These are phyloP conservation scores for Suhomyces canberraensis DNA, from an alignment of 805 yeast genomes.

Conservation along the genomic window DNA sequence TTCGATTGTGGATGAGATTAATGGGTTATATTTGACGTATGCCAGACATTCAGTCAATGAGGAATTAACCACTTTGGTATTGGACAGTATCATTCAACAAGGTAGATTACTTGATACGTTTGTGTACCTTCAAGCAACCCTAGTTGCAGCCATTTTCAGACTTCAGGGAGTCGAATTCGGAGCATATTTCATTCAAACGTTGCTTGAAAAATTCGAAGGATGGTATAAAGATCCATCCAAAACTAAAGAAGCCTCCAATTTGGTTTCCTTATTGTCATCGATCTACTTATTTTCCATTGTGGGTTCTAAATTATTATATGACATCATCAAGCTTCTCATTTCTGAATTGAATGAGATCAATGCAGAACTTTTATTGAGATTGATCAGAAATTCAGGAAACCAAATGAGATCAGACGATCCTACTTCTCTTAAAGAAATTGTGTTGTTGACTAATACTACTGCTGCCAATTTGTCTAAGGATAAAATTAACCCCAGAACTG, in stretches of 20 bases:
- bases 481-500: conserved; percentile 58
- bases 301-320: conserved; percentile 73
- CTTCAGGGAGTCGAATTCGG: conserved; percentile 87
- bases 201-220: conserved; percentile 67
- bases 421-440: conserved; percentile 73
- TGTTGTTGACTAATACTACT: conserved; percentile 52
- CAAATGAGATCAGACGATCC: conserved; percentile 92
- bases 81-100: conserved; percentile 61
- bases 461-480: conserved; percentile 35
- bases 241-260: conserved; percentile 55
- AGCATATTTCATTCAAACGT: conserved; percentile 74
- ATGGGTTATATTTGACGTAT: conserved; percentile 56
- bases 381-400: conserved; percentile 74
- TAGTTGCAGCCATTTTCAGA: conserved; percentile 71
- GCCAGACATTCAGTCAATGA: conserved; percentile 82
- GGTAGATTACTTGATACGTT: conserved; percentile 74
- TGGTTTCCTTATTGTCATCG: conserved; percentile 71
- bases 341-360: conserved; percentile 61
- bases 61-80: conserved; percentile 56
- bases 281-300: conserved; percentile 76
- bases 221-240: conserved; percentile 28
- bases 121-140: conserved; percentile 73
- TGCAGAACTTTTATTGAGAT: conserved; percentile 72
- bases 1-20: conserved; percentile 66
- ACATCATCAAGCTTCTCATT: conserved; percentile 57